Percentiles rank a stretch among this genome's conserved stretches.
Evolutionary conservation across 192 early-diverging fungal species (phyloP).

Genomic region (Coemansia sp.): DNA sequence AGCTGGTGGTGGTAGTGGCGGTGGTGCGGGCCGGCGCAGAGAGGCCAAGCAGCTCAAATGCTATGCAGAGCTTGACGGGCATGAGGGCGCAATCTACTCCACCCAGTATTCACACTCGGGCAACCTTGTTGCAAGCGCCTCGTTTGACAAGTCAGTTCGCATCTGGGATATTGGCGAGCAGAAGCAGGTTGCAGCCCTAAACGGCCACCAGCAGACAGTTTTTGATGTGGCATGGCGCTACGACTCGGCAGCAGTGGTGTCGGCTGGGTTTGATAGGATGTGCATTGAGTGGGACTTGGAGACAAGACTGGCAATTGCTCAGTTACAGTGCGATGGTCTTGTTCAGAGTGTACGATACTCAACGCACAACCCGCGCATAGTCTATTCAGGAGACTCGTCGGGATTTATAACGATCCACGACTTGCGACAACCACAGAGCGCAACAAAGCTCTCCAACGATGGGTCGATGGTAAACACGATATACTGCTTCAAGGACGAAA

Average conservation of each 20-base stretch:
- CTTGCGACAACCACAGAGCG: conserved; percentile 24
- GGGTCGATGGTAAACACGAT: conserved; percentile 54
- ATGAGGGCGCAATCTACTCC: conserved; percentile 87
- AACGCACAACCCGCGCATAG: conserved; percentile 59
- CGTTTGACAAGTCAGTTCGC: conserved; percentile 91
- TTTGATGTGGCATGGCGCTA: conserved; percentile 53
- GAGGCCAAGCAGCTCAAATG: conserved; percentile 52
- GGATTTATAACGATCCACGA: conserved; percentile 61
- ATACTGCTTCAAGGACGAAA: conserved; percentile 54
- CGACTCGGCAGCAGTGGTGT: conserved; percentile 35
- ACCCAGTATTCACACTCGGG: conserved; percentile 85
- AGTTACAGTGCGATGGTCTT: conserved; percentile 37
- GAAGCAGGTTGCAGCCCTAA: conserved; percentile 55
- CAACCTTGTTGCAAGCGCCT: conserved; percentile 81
- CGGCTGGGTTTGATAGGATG: conserved; percentile 46
- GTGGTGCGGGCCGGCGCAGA: conserved; percentile 34
- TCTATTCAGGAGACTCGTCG: conserved; percentile 74
- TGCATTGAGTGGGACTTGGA: conserved; percentile 55
- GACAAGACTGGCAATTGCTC: conserved; percentile 11
- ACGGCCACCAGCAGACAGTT: conserved; percentile 56
- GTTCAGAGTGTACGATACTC: conserved; percentile 53
- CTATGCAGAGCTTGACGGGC: conserved; percentile 65
- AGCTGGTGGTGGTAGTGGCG: conserved; percentile 3
- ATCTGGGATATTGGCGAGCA: conserved; percentile 77
- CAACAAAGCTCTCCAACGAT: conserved; percentile 39